Base-by-base conservation (phyloP, 441 rosid species). In the Populus hybrid region DNA sequence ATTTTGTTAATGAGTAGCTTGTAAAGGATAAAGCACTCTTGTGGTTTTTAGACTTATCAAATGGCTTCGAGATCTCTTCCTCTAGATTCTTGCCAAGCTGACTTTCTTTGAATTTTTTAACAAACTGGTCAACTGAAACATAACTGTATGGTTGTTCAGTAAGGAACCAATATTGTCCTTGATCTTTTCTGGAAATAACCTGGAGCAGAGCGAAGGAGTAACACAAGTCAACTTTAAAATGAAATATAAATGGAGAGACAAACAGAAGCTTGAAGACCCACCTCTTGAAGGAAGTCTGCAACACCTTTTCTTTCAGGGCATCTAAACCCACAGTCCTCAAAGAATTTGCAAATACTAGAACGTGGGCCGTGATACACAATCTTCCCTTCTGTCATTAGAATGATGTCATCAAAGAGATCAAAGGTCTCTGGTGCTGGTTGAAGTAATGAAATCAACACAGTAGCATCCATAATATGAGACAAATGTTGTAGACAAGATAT, bases 141-240 rank as follows among this genome's bases (percentile, higher is more conserved):
- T 83, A 87, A 50, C 79, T 82, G 69, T 85, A 29, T 1, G 88
- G 84, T 6, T 73, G 12, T 66, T 81, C 88, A 28, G 76, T 14
- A 45, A 12, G 69, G 31, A n/a, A 78, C 94, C 97, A 90, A 69
- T 89, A 88, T 75, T 89, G 90, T 20, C 84, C 89, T 83, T 90
- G 93, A 73, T 92, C 97, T 68, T 89, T 89, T 40, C 61, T 83
- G 11, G 93, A 90, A 78, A 89, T 86, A 63, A 90, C 90, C 95
- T 90, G 84, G 16, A 73, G 71, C 71, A 36, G 33, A 9, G 16
- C 26, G 3, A 24, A 64, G 16, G 68, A 64, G 31, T 1, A 21
- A 11, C 14, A 71, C 76, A 78, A 21, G 59, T 26, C 23, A 71
- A 68, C 56, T 12, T 45, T 45, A 45, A 45, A 40, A 45, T 14